A percentile compares a stretch with the other conserved stretches of the same genome.
Evolutionary conservation across 1,284 basidiomycete genomes (phyloP).

Genomic region (Ceraceosorus guamensis): DNA sequence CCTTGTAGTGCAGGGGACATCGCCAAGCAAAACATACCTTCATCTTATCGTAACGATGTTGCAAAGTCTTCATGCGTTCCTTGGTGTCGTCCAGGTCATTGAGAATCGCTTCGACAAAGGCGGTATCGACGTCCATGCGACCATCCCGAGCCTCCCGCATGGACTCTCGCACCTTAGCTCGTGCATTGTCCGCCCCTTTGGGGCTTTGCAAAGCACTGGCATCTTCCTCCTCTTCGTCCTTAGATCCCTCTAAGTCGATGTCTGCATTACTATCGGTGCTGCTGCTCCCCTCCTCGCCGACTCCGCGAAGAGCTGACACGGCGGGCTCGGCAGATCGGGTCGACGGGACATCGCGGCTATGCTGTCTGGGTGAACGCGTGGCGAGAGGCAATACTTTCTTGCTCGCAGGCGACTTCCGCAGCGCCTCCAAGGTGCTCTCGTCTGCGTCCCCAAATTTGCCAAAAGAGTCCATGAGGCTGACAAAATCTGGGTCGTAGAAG

Average conservation of each 20-base stretch:
- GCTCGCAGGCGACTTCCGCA: not conserved
- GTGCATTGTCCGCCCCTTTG: not conserved
- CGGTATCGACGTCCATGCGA: conserved; percentile 63
- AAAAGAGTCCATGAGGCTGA: conserved; percentile 51
- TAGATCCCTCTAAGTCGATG: not conserved
- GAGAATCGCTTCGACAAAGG: conserved; percentile 67
- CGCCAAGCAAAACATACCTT: conserved; percentile 49
- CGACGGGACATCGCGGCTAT: not conserved
- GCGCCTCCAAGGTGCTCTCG: conserved; percentile 16
- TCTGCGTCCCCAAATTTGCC: conserved; percentile 21
- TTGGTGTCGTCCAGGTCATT: conserved; percentile 63
- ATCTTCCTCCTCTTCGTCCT: not conserved
- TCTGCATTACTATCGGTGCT: not conserved
- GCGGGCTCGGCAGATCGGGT: not conserved
- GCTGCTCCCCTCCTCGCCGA: not conserved
- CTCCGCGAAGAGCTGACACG: not conserved
- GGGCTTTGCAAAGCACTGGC: conserved; percentile 1
- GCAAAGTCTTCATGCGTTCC: conserved; percentile 62
- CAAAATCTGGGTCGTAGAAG: conserved; percentile 69
- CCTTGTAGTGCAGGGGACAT: too few species aligned
- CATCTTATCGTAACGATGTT: conserved; percentile 71
- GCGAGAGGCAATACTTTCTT: not conserved
- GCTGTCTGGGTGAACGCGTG: not conserved
- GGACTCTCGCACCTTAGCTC: conserved; percentile 57
- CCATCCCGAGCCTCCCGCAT: conserved; percentile 60